Conservation (phyloP, 208 protist genomes). For the Leishmania amazonensis region DNA sequence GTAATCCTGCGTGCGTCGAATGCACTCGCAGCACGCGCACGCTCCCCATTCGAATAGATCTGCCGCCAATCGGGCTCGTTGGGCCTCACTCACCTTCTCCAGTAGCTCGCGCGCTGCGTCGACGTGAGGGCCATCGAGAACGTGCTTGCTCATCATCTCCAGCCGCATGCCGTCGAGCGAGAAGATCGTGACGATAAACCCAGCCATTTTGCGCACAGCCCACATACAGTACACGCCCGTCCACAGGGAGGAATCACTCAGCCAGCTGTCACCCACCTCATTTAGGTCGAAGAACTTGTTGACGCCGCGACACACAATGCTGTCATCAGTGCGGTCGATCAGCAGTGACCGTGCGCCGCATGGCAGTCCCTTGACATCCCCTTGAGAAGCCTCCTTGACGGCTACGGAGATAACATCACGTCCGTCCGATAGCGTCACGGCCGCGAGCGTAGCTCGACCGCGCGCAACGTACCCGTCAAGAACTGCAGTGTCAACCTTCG, state of each 20-base stretch:
- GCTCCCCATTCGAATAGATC: constrained; percentile 44
- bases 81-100: constrained; percentile 24
- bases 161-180: constrained; percentile 72
- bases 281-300: constrained; percentile 90
- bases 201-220: constrained; percentile 86
- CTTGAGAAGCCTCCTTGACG: constrained; percentile 70
- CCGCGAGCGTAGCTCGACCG: constrained; percentile 31
- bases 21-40: constrained; percentile 76
- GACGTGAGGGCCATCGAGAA: constrained; percentile 76
- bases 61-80: constrained; percentile 45
- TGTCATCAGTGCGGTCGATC: constrained; percentile 42
- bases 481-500: constrained; percentile 20
- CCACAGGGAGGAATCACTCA: constrained; percentile 46
- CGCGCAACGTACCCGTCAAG: constrained; percentile 34
- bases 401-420: constrained; percentile 54
- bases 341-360: constrained; percentile 81
- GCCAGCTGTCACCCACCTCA: constrained; percentile 48
- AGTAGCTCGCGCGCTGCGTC: constrained; percentile 55
- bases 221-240: constrained; percentile 38
- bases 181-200: constrained; percentile 85
- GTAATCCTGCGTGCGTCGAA: constrained; percentile 44
- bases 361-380: constrained; percentile 64
- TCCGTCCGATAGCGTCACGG: constrained; percentile 28
- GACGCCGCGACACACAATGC: constrained; percentile 78
- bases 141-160: constrained; percentile 80